Evolutionary conservation across 2,329 filamentous ascomycete genomes (phyloP).

Genomic region (Aureobasidium zeae): DNA sequence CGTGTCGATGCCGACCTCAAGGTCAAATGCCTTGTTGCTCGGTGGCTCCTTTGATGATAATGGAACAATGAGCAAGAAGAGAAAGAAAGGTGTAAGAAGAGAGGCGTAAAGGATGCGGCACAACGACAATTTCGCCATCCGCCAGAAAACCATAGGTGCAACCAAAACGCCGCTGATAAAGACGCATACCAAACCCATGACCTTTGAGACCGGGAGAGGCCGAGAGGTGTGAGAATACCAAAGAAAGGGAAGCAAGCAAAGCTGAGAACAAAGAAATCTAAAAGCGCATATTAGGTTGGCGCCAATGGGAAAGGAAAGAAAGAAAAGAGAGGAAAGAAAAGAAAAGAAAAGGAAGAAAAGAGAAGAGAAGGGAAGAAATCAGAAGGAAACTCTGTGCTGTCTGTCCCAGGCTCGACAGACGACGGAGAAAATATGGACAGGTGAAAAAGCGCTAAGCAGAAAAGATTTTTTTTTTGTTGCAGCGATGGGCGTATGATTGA

Average conservation of each 20-base stretch:
- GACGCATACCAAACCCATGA: slow-evolving; percentile 3
- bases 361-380: slow-evolving; percentile 1
- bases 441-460: slow-evolving; percentile 9
- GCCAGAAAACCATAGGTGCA: not conserved
- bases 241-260: slow-evolving; percentile 6
- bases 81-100: not conserved
- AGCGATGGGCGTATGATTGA: not conserved
- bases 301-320: slow-evolving; percentile 7
- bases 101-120: slow-evolving; percentile 1
- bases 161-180: slow-evolving; percentile 7
- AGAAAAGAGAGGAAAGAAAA: not conserved
- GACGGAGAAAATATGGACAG: slow-evolving; percentile 10
- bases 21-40: not conserved
- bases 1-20: not conserved
- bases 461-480: slow-evolving; percentile 12
- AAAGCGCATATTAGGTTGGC: slow-evolving; percentile 5
- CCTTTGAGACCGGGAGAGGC: not conserved
- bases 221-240: slow-evolving; percentile 6
- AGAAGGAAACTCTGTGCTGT: slow-evolving; percentile 14
- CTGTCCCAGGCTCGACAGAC: slow-evolving; percentile 14
- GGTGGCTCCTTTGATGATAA: not conserved
- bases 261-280: no score
- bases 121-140: not conserved
- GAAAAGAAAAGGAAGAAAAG: slow-evolving; percentile 8
- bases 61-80: slow-evolving; percentile 1